Percentiles rank a stretch among this genome's conserved stretches.
Conservation (phyloP, 2,329 filamentous ascomycete species). For the Cladophialophora carrionii region DNA sequence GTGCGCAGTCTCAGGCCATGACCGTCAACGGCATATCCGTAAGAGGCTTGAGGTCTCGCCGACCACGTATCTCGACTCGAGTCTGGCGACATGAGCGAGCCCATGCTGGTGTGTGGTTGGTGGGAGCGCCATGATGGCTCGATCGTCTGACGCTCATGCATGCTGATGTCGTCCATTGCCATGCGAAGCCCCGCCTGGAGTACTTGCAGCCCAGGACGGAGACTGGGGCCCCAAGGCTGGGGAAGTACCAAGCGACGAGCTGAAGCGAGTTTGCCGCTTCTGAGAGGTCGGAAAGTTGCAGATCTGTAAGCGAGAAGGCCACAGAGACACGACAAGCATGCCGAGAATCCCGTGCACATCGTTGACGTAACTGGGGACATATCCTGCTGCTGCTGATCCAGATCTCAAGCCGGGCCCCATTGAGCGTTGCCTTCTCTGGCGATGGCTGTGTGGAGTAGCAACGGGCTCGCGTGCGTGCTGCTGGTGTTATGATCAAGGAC, state of each 20-base stretch:
- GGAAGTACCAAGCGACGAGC: constrained; percentile 27
- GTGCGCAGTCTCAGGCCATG: constrained; percentile 11
- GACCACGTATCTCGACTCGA: constrained; percentile 8
- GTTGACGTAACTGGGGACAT: constrained; percentile 21
- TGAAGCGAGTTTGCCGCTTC: constrained; percentile 15
- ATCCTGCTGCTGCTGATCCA: background rate
- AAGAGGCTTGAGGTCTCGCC: constrained; percentile 14
- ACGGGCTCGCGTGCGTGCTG: background rate
- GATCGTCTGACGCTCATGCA: constrained; percentile 16
- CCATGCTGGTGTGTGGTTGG: constrained; percentile 13
- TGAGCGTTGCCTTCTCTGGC: background rate
- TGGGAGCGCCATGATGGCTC: constrained; percentile 5
- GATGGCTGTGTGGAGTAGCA: constrained; percentile 3
- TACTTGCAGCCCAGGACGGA: background rate
- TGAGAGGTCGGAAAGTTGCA: constrained; percentile 13
- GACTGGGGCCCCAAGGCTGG: constrained; percentile 12
- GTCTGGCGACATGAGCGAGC: constrained; percentile 3
- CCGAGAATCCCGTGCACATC: background rate
- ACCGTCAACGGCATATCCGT: constrained; percentile 5
- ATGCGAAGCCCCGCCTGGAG: constrained; percentile 8
- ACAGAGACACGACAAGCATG: constrained; percentile 1
- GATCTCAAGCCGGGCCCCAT: constrained; percentile 2
- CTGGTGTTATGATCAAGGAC: background rate
- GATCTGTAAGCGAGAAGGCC: constrained; percentile 16
- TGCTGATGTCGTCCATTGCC: constrained; percentile 12